Conservation (phyloP, 805 yeast genomes). For the Yarrowia sp. region DNA sequence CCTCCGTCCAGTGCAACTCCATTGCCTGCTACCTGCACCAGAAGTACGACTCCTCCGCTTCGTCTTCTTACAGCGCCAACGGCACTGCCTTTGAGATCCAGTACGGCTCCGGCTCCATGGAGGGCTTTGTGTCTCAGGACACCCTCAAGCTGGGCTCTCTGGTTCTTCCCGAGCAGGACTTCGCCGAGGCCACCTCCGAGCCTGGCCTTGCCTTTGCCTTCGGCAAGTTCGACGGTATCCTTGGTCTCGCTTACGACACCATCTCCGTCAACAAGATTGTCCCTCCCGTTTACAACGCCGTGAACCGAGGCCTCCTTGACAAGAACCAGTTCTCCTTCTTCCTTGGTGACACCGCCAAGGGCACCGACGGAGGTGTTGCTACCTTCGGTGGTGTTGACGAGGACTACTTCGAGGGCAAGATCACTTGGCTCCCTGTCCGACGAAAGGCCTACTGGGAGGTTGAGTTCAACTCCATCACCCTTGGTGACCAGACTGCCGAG, state of each 20-base stretch:
- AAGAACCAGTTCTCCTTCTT: conserved; percentile 84
- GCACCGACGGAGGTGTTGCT: conserved; percentile 80
- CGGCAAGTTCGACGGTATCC: conserved; percentile 97
- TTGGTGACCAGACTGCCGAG: conserved; percentile 89
- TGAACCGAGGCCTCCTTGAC: conserved; percentile 76
- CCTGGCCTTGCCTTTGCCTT: conserved; percentile 98
- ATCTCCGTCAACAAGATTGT: conserved; percentile 85
- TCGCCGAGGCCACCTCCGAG: conserved; percentile 96
- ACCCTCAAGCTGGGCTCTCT: conserved; percentile 77
- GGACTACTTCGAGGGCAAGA: conserved; percentile 71
- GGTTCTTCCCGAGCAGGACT: conserved; percentile 81
- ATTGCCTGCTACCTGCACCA: conserved; percentile 93
- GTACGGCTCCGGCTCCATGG: conserved; percentile 91
- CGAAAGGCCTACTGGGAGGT: conserved; percentile 99
- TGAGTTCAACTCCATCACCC: conserved; percentile 79
- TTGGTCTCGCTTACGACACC: conserved; percentile 91
- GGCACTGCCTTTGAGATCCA: conserved; percentile 82
- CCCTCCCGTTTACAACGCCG: conserved; percentile 92
- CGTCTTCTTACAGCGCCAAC: conserved; percentile 82
- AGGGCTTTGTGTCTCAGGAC: conserved; percentile 90
- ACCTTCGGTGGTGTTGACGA: conserved; percentile 94
- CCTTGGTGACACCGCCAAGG: conserved; percentile 72
- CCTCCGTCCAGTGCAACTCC: conserved; percentile 81
- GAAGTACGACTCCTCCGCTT: conserved; percentile 80
- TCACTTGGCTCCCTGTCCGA: conserved; percentile 96